Conservation (phyloP, 345 rosid genomes). For the Rhodamnia rubescens region DNA sequence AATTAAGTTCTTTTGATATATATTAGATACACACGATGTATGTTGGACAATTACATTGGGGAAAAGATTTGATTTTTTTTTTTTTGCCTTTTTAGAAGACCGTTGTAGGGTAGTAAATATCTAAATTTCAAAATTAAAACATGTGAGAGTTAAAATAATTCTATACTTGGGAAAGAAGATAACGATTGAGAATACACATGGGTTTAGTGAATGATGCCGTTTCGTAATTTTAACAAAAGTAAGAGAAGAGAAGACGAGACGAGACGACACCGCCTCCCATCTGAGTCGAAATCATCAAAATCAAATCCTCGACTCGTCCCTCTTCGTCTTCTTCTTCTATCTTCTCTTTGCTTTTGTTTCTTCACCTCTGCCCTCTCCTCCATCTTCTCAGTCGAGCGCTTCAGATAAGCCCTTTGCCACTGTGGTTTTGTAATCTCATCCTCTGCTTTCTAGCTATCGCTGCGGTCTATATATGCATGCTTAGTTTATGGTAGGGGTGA, state of each 20-base stretch:
- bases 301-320: not conserved
- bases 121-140: not conserved
- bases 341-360: not conserved
- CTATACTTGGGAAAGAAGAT: not conserved
- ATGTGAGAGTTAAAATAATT: not conserved
- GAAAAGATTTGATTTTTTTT: not conserved
- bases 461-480: not conserved
- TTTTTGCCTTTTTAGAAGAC: too few relatives aligned
- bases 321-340: not conserved
- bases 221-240: not conserved
- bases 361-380: not conserved
- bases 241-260: not conserved
- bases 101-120: not conserved
- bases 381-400: not conserved
- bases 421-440: not conserved
- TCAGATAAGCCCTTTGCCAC: not conserved
- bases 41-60: too few relatives aligned
- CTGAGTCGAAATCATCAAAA: not conserved
- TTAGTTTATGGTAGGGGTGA: too few relatives aligned
- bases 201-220: not conserved
- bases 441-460: not conserved
- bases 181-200: not conserved
- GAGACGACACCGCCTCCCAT: not conserved
- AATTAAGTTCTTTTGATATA: too few relatives aligned
- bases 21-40: too few relatives aligned